These are phyloP conservation scores for Xylaria cubensis DNA, from an alignment of 495 filamentous ascomycete species.

Conservation along the genomic window DNA sequence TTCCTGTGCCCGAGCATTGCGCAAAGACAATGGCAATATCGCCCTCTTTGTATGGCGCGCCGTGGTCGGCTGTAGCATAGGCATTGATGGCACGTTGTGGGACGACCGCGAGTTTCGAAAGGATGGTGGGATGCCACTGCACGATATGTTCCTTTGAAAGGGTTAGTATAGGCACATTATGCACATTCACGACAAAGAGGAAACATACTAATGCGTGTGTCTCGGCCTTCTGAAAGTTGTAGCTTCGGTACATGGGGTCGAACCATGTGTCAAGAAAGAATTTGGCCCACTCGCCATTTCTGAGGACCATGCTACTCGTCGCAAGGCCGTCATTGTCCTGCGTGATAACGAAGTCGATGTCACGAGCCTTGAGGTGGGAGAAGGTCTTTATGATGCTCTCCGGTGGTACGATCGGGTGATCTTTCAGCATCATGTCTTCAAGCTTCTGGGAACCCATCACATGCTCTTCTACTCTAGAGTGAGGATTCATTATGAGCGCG, in stretches of 20 bases:
- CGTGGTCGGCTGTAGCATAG: slow-evolving; percentile 57
- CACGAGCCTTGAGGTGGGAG: slow-evolving; percentile 72
- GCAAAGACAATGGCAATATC: slow-evolving; percentile 82
- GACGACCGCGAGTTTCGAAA: slow-evolving; percentile 84
- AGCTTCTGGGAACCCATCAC: slow-evolving; percentile 71
- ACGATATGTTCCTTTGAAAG: slow-evolving; percentile 79
- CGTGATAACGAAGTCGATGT: slow-evolving; percentile 82
- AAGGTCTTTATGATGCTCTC: slow-evolving; percentile 98
- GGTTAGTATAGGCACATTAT: slow-evolving; percentile 31
- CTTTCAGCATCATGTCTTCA: slow-evolving; percentile 81
- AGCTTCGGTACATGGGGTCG: slow-evolving; percentile 88
- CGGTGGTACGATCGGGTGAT: slow-evolving; percentile 87
- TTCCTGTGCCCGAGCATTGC: slow-evolving; percentile 65
- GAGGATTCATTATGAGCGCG: slow-evolving; percentile 88
- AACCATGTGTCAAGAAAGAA: slow-evolving; percentile 97
- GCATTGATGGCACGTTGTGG: slow-evolving; percentile 83
- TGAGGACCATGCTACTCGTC: slow-evolving; percentile 77
- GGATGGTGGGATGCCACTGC: slow-evolving; percentile 98
- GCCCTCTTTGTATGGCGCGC: slow-evolving; percentile 75
- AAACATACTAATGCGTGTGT: slow-evolving; percentile 82
- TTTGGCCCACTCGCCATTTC: slow-evolving; percentile 85
- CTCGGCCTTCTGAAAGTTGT: slow-evolving; percentile 96
- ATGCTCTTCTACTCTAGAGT: slow-evolving; percentile 68
- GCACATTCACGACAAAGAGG: neutral
- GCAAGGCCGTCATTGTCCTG: slow-evolving; percentile 85